These are phyloP conservation scores for Aechmea fasciata DNA, from an alignment of 176 grass and related monocot genomes.

Conservation along the genomic window DNA sequence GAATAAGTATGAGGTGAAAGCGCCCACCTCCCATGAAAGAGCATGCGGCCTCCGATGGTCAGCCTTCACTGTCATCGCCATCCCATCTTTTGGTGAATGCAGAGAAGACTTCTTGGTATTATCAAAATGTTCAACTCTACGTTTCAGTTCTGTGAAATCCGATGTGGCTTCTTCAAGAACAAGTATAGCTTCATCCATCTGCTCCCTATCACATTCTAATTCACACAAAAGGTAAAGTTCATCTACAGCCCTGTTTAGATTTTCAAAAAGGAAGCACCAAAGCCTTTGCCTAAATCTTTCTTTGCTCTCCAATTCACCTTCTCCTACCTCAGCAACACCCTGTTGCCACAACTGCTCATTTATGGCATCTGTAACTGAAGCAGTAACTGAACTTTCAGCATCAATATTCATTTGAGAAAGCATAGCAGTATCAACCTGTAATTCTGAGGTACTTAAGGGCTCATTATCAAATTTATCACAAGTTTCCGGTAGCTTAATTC, in stretches of 20 bases:
- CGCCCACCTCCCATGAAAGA: constrained; percentile 86
- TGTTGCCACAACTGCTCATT: constrained; percentile 33
- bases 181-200: constrained; percentile 95
- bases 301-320: constrained; percentile 82
- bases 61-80: constrained; percentile 61
- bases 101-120: constrained; percentile 60
- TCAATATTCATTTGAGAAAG: constrained; percentile 19
- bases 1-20: background rate
- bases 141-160: constrained; percentile 94
- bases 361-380: constrained; percentile 27
- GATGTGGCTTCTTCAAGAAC: constrained; percentile 94
- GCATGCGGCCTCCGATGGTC: constrained; percentile 93
- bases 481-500: background rate
- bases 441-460: constrained; percentile 22
- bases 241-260: constrained; percentile 92
- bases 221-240: constrained; percentile 98
- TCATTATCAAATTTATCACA: constrained; percentile 24
- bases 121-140: constrained; percentile 80
- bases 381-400: constrained; percentile 25
- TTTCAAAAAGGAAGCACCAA: constrained; percentile 99
- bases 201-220: constrained; percentile 99
- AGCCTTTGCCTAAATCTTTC: constrained; percentile 98
- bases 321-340: constrained; percentile 35
- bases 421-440: constrained; percentile 21
- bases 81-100: constrained; percentile 49